Percentiles rank a stretch among this genome's conserved stretches.
Conservation (phyloP, 768 basidiomycete genomes). For the Sutorius australiensis region DNA sequence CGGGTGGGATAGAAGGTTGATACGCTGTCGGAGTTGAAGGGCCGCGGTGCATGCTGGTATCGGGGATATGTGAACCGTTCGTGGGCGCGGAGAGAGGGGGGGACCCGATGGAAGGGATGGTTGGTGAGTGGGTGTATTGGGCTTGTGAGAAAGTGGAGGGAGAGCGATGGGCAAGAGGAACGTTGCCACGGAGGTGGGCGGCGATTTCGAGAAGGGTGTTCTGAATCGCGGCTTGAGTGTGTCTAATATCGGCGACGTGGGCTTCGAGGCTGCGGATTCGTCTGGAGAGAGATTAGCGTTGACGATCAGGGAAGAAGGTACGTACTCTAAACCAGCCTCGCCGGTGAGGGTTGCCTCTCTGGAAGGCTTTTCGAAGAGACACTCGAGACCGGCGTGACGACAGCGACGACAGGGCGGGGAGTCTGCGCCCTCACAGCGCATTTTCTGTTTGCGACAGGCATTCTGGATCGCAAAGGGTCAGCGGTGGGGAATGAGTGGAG, state of each 20-base stretch:
- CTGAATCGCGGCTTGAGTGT: conserved; percentile 71
- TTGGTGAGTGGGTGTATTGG: conserved; percentile 64
- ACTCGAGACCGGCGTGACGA: conserved; percentile 83
- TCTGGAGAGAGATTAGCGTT: conserved; percentile 40
- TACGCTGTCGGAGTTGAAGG: conserved; percentile 31
- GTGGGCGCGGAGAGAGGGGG: conserved; percentile 42
- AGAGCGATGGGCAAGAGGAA: conserved; percentile 50
- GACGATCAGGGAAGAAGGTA: conserved; percentile 11
- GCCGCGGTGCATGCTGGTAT: conserved; percentile 24
- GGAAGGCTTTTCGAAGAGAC: conserved; percentile 92
- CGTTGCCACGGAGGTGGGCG: conserved; percentile 62
- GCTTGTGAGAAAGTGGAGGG: conserved; percentile 51
- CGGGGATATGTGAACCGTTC: conserved; percentile 29
- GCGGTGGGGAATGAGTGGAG: conserved; percentile 8
- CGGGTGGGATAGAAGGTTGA: conserved; percentile 29
- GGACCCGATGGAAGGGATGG: conserved; percentile 55
- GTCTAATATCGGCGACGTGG: conserved; percentile 80
- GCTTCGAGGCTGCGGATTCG: conserved; percentile 86
- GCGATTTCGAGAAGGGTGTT: conserved; percentile 78
- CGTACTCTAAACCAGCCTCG: conserved; percentile 87
- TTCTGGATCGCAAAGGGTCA: conserved; percentile 50
- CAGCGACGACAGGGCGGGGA: conserved; percentile 96
- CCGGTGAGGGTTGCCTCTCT: conserved; percentile 83
- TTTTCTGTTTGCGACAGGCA: conserved; percentile 94
- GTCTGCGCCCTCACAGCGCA: conserved; percentile 95